phyloP scores from a whole-genome alignment of 495 filamentous ascomycete genomes.

The Penicillium bialowiezense region DNA sequence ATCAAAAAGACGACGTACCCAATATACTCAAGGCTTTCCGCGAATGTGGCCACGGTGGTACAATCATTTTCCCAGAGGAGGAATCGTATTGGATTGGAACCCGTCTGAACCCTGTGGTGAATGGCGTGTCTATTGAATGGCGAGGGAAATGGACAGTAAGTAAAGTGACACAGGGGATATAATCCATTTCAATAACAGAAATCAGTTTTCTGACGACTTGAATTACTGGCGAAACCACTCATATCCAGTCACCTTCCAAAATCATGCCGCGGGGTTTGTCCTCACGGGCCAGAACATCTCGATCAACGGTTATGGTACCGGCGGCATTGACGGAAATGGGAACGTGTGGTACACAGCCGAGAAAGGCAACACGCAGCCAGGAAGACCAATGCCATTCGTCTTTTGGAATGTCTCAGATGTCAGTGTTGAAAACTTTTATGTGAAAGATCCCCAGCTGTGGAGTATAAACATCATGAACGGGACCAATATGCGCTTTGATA shows the following conservation, averaged over 20 bases:
- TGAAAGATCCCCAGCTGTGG: constrained; percentile 55
- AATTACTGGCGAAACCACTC: constrained; percentile 55
- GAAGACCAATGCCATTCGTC: constrained; percentile 59
- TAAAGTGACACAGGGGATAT: not conserved
- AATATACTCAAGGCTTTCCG: constrained; percentile 49
- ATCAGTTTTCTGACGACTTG: constrained; percentile 49
- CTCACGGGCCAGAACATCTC: constrained; percentile 49
- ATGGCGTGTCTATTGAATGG: constrained; percentile 48
- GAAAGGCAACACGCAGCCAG: constrained; percentile 42
- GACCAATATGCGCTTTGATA: constrained; percentile 52
- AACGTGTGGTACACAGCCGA: constrained; percentile 50
- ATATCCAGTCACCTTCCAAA: constrained; percentile 55
- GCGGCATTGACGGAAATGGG: constrained; percentile 54
- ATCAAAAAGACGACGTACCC: constrained; percentile 44
- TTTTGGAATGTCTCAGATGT: constrained; percentile 59
- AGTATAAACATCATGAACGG: constrained; percentile 58
- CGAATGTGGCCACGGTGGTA: constrained; percentile 49
- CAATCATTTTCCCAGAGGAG: constrained; percentile 49
- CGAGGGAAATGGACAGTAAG: constrained; percentile 44
- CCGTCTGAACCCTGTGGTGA: constrained; percentile 45
- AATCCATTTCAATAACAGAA: not conserved
- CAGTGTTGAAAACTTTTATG: constrained; percentile 49
- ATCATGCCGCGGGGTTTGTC: constrained; percentile 53
- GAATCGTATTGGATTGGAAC: constrained; percentile 50
- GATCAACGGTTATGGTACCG: constrained; percentile 49